A percentile compares a stretch with the other conserved stretches of the same genome.
These are phyloP conservation scores for Colletotrichum sp. DNA, from an alignment of 2,329 filamentous ascomycete species.

Conservation along the genomic window DNA sequence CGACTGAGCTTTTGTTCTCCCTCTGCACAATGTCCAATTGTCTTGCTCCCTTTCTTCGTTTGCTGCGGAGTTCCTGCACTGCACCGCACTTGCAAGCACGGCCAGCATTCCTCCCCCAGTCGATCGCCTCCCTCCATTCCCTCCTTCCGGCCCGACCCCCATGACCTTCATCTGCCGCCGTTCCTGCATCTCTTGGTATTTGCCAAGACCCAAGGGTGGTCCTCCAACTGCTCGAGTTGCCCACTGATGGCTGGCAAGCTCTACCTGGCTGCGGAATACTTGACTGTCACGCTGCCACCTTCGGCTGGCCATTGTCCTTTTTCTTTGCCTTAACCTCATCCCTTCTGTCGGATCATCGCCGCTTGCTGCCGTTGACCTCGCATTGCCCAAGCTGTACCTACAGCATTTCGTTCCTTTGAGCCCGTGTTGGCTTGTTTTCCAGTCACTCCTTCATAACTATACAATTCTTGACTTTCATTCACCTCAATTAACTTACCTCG, in stretches of 20 bases:
- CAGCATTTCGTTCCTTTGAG: slow-evolving; percentile 24
- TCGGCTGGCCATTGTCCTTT: not conserved
- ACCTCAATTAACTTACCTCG: slow-evolving; percentile 15
- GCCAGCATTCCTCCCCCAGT: not conserved
- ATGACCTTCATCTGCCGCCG: slow-evolving; percentile 12
- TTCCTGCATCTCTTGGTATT: slow-evolving; percentile 24
- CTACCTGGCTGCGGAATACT: slow-evolving; percentile 22
- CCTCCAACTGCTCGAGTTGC: not conserved
- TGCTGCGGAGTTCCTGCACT: not conserved
- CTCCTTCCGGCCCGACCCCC: not conserved
- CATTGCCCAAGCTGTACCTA: slow-evolving; percentile 5
- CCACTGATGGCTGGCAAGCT: not conserved
- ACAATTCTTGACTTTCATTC: not conserved
- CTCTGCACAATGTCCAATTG: not conserved
- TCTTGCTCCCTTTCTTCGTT: not conserved
- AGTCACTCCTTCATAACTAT: slow-evolving; percentile 24
- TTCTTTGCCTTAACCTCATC: not conserved
- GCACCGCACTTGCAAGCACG: not conserved
- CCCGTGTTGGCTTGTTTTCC: slow-evolving; percentile 19
- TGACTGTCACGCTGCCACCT: not conserved
- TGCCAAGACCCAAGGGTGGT: not conserved
- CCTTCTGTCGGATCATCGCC: slow-evolving; percentile 11
- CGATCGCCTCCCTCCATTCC: not conserved
- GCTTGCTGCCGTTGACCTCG: not conserved
- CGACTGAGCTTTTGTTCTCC: not conserved